Conservation (phyloP, 1,139 yeast genomes). For the Arxiozyma bovina region DNA sequence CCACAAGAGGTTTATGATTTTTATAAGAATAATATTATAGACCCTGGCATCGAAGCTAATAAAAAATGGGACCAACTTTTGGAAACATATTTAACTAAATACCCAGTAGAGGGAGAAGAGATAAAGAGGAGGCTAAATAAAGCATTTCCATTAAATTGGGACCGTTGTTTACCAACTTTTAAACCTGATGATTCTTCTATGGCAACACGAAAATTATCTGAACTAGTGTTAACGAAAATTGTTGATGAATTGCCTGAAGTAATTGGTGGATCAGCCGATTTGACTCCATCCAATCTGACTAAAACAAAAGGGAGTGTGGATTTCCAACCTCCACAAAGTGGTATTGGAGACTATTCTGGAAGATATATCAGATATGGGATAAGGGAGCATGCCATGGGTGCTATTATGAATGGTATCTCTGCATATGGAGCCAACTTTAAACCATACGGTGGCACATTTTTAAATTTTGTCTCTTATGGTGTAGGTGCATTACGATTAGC, state of each 20-base stretch:
- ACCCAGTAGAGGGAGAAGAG: constrained; percentile 76
- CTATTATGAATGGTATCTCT: constrained; percentile 94
- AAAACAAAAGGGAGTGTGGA: constrained; percentile 78
- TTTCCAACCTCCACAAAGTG: constrained; percentile 84
- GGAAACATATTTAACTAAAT: constrained; percentile 54
- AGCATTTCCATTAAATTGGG: constrained; percentile 83
- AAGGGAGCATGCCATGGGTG: constrained; percentile 99
- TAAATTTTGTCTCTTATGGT: constrained; percentile 95
- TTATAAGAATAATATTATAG: constrained; percentile 50
- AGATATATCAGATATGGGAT: constrained; percentile 98
- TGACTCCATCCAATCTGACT: constrained; percentile 96
- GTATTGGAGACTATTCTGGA: constrained; percentile 81
- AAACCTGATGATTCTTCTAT: constrained; percentile 70
- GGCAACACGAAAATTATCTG: constrained; percentile 94
- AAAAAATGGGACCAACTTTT: constrained; percentile 65
- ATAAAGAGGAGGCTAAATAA: constrained; percentile 71
- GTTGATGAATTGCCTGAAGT: constrained; percentile 72
- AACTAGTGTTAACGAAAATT: constrained; percentile 62
- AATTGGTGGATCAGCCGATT: constrained; percentile 97
- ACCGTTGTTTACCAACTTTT: constrained; percentile 67
- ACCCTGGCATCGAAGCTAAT: constrained; percentile 58
- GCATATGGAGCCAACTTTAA: constrained; percentile 91
- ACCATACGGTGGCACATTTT: constrained; percentile 96
- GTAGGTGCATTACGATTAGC: constrained; percentile 96
- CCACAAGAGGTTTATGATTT: constrained; percentile 76